These are phyloP conservation scores for Pholiota conissans DNA, from an alignment of 768 basidiomycete genomes.

Conservation along the genomic window DNA sequence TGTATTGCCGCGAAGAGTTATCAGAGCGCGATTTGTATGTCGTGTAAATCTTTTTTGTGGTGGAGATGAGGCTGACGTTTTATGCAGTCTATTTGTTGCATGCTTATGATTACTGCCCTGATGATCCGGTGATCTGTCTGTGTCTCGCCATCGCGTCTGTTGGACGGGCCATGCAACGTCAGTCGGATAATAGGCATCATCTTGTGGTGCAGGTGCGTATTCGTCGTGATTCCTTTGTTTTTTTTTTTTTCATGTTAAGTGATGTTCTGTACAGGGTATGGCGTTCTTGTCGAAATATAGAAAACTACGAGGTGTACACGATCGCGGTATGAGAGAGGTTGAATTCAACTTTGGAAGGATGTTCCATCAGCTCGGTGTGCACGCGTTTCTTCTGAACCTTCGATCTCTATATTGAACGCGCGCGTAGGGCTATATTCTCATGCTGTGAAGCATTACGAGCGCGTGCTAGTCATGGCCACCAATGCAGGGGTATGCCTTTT, in stretches of 20 bases:
- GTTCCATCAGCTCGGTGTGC: constrained; percentile 89
- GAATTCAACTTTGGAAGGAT: constrained; percentile 92
- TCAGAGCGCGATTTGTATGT: constrained; percentile 88
- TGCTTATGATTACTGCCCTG: constrained; percentile 80
- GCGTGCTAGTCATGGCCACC: constrained; percentile 65
- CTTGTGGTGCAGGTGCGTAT: constrained; percentile 64
- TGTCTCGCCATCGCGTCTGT: constrained; percentile 82
- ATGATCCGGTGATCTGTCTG: constrained; percentile 86
- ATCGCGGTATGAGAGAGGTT: constrained; percentile 63
- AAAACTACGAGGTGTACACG: constrained; percentile 47
- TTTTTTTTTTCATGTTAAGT: neutral
- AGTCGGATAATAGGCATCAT: constrained; percentile 92
- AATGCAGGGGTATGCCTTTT: constrained; percentile 31
- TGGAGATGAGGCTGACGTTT: neutral
- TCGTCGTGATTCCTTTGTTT: neutral
- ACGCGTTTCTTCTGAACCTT: neutral
- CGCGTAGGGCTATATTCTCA: constrained; percentile 72
- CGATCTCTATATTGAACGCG: neutral
- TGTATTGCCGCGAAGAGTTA: constrained; percentile 85
- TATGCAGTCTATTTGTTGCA: constrained; percentile 81
- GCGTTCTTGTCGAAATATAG: constrained; percentile 86
- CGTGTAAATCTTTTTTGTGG: neutral
- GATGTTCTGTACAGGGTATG: constrained; percentile 49
- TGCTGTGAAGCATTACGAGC: constrained; percentile 84
- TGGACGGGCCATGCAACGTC: constrained; percentile 89